Evolutionary conservation across 225 moss, liverwort and hornwort genomes (phyloP), one percentile per base, ranked within the genome.

Genomic region (Sphagnum tenellum): DNA sequence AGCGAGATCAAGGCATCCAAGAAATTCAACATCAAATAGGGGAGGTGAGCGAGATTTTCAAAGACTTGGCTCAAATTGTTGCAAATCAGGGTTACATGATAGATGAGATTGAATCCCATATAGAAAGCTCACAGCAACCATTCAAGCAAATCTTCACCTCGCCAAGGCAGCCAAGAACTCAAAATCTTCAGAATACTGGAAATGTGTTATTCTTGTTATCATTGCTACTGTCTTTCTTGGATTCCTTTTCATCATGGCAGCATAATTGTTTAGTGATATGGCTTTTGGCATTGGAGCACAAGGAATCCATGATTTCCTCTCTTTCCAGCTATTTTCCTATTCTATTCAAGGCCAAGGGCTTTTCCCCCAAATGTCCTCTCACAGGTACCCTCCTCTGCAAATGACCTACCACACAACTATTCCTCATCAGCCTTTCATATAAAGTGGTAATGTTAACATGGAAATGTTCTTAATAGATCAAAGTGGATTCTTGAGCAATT

Each of bases 11-110:
- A 77, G 92, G 92, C 7, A 96, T 96, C 47, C 88, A 88, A 63
- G 96, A 90, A 78, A 96, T 96, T 62, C 90, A 90, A 63, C 92
- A 96, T 72, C 96, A 96, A 78, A 96, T 90, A 77, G 90, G 88
- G 61, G 92, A 92, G 70, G 92, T 96, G 68, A 90, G 88, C 65
- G 92, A 96, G 78, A 96, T 96, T 67, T 96, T 96, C 57, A 96
- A 92, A 74, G 96, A 96, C 71, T 87, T 96, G 71, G 96, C 92
- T 53, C 78, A 67, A 69, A 76, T 85, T 68, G 78, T 85, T 76
- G 70, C 73, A 3, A 66, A 76, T 50, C 84, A 84, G 58, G 84
- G 84, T 8, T 80, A 78, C 66, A 48, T 81, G 67, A 87, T 89
- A 81, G 92, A 92, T 71, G 92, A 92, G 61, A 92, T 96, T 52